Evolutionary conservation across 176 grass and related monocot species (phyloP).

Genomic region (Triticum urartu): DNA sequence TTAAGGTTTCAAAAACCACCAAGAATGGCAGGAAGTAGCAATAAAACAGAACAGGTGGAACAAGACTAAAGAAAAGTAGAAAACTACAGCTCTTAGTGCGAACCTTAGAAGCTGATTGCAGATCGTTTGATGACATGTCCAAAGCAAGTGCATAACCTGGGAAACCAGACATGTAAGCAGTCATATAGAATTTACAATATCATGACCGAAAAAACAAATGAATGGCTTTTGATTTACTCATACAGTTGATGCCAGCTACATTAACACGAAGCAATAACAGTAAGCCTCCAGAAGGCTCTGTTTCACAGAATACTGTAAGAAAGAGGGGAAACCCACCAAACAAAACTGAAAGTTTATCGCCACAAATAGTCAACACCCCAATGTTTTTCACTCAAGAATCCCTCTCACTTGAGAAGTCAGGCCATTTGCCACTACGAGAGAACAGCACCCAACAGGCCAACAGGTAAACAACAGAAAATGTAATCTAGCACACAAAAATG

Average conservation of each 20-base stretch:
- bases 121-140: slow-evolving; percentile 95
- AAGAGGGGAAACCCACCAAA: not conserved
- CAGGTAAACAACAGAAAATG: not conserved
- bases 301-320: not conserved
- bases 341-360: not conserved
- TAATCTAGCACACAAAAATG: not conserved
- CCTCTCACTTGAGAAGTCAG: not conserved
- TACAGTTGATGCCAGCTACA: not conserved
- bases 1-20: not conserved
- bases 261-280: not conserved
- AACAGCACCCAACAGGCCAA: not conserved
- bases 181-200: not conserved
- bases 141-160: slow-evolving; percentile 91
- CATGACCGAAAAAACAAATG: not conserved
- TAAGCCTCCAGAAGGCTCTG: not conserved
- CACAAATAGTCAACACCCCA: not conserved
- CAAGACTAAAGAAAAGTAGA: not conserved
- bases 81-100: not conserved
- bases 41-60: not conserved
- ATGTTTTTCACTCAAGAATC: not conserved
- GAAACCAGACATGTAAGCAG: slow-evolving; percentile 23
- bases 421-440: not conserved
- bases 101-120: slow-evolving; percentile 78
- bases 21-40: not conserved
- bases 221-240: not conserved